Conservation (phyloP, 129 eudicot genomes). For the Glebionis coronaria region DNA sequence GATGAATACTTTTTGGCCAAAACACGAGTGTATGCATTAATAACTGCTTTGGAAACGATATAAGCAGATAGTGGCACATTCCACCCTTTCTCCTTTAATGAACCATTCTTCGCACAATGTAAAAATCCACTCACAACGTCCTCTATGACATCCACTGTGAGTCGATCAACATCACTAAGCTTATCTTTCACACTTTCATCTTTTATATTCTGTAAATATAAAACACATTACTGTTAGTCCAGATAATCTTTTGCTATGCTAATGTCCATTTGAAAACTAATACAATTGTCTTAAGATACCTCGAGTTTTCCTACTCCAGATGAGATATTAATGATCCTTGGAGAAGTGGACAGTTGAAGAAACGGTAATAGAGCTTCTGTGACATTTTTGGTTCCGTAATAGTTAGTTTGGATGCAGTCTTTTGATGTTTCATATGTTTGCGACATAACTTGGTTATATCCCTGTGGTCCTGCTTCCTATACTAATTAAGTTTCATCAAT, state of each 20-base stretch:
- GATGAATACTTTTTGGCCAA: conserved; percentile 23
- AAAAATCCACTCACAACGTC: conserved; percentile 22
- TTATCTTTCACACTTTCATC: conserved; percentile 16
- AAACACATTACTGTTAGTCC: background rate
- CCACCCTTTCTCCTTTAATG: conserved; percentile 27
- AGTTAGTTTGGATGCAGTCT: conserved; percentile 19
- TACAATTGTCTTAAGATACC: background rate
- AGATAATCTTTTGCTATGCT: background rate
- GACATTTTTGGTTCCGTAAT: conserved; percentile 24
- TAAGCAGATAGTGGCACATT: conserved; percentile 23
- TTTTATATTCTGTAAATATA: conserved; percentile 19
- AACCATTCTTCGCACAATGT: conserved; percentile 15
- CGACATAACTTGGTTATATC: conserved; percentile 8
- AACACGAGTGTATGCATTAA: conserved; percentile 25
- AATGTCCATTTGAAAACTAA: background rate
- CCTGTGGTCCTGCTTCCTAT: background rate
- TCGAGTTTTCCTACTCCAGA: conserved; percentile 22
- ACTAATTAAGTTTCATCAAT: background rate
- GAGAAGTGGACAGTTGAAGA: conserved; percentile 14
- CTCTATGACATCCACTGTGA: conserved; percentile 20
- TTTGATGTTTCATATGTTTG: conserved; percentile 22
- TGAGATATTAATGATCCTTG: conserved; percentile 19
- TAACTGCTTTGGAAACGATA: conserved; percentile 19
- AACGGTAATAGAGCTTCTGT: conserved; percentile 25
- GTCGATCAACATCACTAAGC: conserved; percentile 19